These are phyloP conservation scores for Extremus antarcticus DNA, from an alignment of 495 filamentous ascomycete genomes.

Conservation along the genomic window DNA sequence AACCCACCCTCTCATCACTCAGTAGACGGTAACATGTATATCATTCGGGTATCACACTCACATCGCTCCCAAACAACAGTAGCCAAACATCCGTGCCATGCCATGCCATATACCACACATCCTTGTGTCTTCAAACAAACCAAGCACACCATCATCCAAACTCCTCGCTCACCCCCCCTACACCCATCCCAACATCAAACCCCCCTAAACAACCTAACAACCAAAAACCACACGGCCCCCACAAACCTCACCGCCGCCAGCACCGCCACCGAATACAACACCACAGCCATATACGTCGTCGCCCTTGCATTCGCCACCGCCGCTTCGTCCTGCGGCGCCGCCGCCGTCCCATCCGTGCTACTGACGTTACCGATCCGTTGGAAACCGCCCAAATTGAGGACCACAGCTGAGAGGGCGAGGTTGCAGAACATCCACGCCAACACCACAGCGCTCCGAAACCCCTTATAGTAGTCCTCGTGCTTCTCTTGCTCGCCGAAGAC, in stretches of 20 bases:
- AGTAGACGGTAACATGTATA: too few relatives aligned
- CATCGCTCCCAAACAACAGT: background rate
- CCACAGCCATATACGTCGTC: conserved; percentile 78
- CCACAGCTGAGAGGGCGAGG: conserved; percentile 77
- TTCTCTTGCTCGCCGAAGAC: conserved; percentile 54
- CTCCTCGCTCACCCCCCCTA: background rate
- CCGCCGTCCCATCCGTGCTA: conserved; percentile 36
- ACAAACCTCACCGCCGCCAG: conserved; percentile 81
- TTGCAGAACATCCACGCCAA: conserved; percentile 96
- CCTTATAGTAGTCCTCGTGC: conserved; percentile 98
- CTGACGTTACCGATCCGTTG: conserved; percentile 43
- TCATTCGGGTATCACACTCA: conserved; percentile 3
- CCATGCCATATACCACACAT: background rate
- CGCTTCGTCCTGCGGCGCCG: conserved; percentile 33
- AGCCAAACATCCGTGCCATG: background rate
- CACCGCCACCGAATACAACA: conserved; percentile 86
- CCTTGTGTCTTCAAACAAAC: background rate
- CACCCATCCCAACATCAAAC: conserved; percentile 1
- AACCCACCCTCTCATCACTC: too few relatives aligned
- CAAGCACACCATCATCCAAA: too few relatives aligned
- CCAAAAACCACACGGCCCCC: conserved; percentile 88
- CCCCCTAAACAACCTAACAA: conserved; percentile 73
- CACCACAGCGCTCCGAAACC: conserved; percentile 83
- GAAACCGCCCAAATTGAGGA: conserved; percentile 73
- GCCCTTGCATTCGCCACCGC: conserved; percentile 36